phyloP scores from a whole-genome alignment of 2,329 filamentous ascomycete species.

The Hypoxylon sp. region DNA sequence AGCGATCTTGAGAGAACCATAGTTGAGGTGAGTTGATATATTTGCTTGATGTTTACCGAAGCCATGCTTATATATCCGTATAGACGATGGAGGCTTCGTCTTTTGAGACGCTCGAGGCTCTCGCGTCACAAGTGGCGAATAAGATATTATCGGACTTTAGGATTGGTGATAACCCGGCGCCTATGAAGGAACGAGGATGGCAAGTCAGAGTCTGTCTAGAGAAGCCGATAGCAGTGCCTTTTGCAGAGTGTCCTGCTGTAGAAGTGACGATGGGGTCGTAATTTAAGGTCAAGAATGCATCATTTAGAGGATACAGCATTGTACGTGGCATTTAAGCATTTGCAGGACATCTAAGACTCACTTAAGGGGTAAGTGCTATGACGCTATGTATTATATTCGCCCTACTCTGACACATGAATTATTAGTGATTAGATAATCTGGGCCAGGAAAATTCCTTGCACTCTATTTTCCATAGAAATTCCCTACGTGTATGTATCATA shows the following conservation, averaged over 20 bases:
- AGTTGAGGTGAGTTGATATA: constrained; percentile 67
- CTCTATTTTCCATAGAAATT: not conserved
- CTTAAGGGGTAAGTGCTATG: not conserved
- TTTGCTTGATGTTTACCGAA: not conserved
- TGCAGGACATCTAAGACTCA: not conserved
- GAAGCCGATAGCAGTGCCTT: constrained; percentile 81
- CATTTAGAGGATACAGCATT: not conserved
- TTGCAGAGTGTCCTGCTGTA: constrained; percentile 79
- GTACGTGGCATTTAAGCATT: not conserved
- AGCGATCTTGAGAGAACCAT: constrained; percentile 70
- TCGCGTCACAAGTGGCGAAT: constrained; percentile 65
- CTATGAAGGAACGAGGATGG: constrained; percentile 61
- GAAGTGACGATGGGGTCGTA: constrained; percentile 64
- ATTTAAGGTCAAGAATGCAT: not conserved
- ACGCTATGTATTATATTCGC: not conserved
- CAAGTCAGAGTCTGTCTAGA: constrained; percentile 73
- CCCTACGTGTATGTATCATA: not conserved
- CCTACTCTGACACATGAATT: not conserved
- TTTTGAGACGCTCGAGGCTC: constrained; percentile 75
- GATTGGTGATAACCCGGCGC: constrained; percentile 49
- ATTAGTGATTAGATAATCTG: not conserved
- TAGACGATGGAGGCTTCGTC: constrained; percentile 69
- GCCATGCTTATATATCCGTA: constrained; percentile 10
- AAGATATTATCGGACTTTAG: constrained; percentile 63
- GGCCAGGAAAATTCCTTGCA: not conserved